A percentile compares a stretch with the other conserved stretches of the same genome.
Evolutionary conservation across 768 basidiomycete species (phyloP).

Genomic region (Naganishia vishniacii): DNA sequence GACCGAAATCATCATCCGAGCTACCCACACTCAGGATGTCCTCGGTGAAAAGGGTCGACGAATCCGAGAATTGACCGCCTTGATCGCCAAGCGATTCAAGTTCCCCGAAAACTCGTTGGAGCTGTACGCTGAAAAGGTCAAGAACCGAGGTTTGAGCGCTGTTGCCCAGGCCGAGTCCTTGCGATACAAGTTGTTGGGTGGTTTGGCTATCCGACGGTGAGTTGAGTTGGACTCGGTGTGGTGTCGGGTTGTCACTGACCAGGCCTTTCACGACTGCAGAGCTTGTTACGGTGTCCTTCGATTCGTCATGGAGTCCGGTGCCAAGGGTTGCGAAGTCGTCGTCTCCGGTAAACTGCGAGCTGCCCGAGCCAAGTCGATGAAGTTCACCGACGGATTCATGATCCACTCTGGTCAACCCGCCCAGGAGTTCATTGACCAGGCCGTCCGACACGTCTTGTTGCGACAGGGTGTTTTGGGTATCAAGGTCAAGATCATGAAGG

Average conservation of each 20-base stretch:
- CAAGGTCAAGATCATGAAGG: conserved; percentile 99
- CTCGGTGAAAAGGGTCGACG: conserved; percentile 98
- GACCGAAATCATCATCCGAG: conserved; percentile 99
- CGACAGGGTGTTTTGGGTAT: conserved; percentile 99
- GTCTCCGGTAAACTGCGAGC: conserved; percentile 99
- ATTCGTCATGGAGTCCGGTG: conserved; percentile 99
- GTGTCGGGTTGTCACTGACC: background rate
- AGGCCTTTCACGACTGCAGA: conserved; percentile 49
- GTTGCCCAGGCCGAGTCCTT: conserved; percentile 98
- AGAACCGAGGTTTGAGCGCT: conserved; percentile 94
- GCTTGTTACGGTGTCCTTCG: conserved; percentile 99
- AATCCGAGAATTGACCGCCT: conserved; percentile 94
- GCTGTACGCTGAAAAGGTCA: conserved; percentile 98
- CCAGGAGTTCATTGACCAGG: conserved; percentile 92
- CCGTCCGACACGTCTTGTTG: conserved; percentile 94
- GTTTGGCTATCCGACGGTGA: conserved; percentile 95
- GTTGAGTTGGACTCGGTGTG: conserved; percentile 41
- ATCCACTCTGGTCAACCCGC: conserved; percentile 87
- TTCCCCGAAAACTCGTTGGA: conserved; percentile 99
- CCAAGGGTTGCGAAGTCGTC: conserved; percentile 99
- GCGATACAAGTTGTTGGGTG: conserved; percentile 97
- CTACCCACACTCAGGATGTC: conserved; percentile 93
- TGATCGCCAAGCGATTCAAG: conserved; percentile 99
- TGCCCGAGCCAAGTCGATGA: conserved; percentile 99
- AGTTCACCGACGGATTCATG: conserved; percentile 97